A percentile compares a stretch with the other conserved stretches of the same genome.
phyloP scores from a whole-genome alignment of 306 rosid genomes.

The Cicer arietinum region DNA sequence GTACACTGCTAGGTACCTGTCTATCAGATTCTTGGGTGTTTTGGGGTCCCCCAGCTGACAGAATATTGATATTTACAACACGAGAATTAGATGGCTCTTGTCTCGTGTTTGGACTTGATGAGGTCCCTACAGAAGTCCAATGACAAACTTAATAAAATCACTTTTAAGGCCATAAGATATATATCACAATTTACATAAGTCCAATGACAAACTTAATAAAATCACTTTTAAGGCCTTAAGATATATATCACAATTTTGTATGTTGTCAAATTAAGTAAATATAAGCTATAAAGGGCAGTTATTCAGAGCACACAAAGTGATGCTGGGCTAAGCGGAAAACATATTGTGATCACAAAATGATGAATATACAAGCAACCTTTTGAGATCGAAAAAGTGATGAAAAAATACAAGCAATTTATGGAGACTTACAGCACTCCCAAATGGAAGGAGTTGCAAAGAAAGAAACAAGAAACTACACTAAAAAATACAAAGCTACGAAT shows the following conservation, averaged over 20 bases:
- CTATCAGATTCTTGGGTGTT: constrained; percentile 74
- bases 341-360: constrained; percentile 25
- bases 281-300: constrained; percentile 20
- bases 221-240: background rate
- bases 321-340: constrained; percentile 12
- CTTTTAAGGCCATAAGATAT: constrained; percentile 11
- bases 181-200: constrained; percentile 39
- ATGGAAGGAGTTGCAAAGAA: constrained; percentile 2
- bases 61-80: constrained; percentile 65
- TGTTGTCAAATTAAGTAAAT: background rate
- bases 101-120: constrained; percentile 52
- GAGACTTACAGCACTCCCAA: background rate
- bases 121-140: constrained; percentile 58
- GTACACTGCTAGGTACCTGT: constrained; percentile 66
- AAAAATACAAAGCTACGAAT: constrained; percentile 25
- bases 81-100: constrained; percentile 61
- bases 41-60: constrained; percentile 75
- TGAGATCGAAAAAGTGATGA: background rate
- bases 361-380: constrained; percentile 7
- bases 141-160: constrained; percentile 21
- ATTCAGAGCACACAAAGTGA: constrained; percentile 24
- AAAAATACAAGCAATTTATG: background rate
- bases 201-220: constrained; percentile 33
- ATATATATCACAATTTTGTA: constrained; percentile 24
- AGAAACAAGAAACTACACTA: background rate